Percentiles rank a stretch among this genome's conserved stretches.
Evolutionary conservation across 2,329 filamentous ascomycete genomes (phyloP).

Genomic region (Pseudocercospora ulei): DNA sequence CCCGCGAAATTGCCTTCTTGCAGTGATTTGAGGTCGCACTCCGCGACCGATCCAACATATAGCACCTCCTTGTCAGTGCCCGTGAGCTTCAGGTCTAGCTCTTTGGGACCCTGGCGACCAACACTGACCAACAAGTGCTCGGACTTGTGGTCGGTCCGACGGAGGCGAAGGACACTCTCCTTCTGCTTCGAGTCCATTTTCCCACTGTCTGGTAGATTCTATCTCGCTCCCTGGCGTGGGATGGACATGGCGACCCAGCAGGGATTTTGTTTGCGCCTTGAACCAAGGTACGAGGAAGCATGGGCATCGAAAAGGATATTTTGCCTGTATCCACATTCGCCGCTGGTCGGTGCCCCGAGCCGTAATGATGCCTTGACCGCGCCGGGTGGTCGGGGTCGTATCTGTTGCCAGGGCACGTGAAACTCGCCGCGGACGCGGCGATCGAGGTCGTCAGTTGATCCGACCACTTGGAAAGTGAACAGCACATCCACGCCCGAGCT

Average conservation of each 20-base stretch:
- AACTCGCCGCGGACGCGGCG: background rate
- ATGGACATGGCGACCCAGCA: background rate
- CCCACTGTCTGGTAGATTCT: background rate
- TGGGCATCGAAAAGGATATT: conserved; percentile 1
- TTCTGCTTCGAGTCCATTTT: conserved; percentile 11
- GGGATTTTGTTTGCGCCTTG: background rate
- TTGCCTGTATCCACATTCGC: conserved; percentile 9
- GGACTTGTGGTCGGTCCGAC: conserved; percentile 39
- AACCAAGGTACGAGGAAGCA: background rate
- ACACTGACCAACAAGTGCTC: conserved; percentile 52
- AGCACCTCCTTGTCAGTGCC: conserved; percentile 58
- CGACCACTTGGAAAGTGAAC: background rate
- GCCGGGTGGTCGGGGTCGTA: background rate
- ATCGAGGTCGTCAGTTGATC: conserved; percentile 4
- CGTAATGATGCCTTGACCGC: conserved; percentile 4
- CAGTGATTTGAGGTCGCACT: conserved; percentile 47
- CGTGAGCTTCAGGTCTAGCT: conserved; percentile 56
- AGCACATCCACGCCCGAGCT: background rate
- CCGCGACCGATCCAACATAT: conserved; percentile 52
- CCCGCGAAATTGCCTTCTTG: conserved; percentile 48
- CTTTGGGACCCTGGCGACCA: conserved; percentile 41
- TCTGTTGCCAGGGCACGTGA: conserved; percentile 4
- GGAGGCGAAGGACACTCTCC: conserved; percentile 48
- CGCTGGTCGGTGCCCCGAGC: conserved; percentile 1
- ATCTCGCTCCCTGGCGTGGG: background rate